These are phyloP conservation scores for Microbotryomycetes sp. DNA, from an alignment of 1,284 basidiomycete genomes.

Conservation along the genomic window DNA sequence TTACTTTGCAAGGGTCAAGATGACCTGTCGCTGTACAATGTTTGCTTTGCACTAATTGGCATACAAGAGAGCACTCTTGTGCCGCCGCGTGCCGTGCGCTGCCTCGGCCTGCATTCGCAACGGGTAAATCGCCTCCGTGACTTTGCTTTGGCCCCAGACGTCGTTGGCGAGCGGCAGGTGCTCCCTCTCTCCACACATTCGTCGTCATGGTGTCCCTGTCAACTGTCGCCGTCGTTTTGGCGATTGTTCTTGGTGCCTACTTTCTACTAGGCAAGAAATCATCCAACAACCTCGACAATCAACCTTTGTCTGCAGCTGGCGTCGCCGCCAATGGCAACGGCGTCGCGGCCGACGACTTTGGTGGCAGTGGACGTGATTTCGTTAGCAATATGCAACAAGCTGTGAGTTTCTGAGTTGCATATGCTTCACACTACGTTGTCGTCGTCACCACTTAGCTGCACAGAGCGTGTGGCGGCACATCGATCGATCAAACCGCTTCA, in stretches of 20 bases:
- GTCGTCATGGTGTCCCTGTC: slow-evolving; percentile 21
- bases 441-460: background rate
- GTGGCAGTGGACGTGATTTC: slow-evolving; percentile 70
- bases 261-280: slow-evolving; percentile 70
- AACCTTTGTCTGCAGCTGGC: slow-evolving; percentile 50
- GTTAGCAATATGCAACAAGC: slow-evolving; percentile 80
- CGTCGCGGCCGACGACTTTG: slow-evolving; percentile 47
- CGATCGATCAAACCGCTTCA: background rate
- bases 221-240: slow-evolving; percentile 61
- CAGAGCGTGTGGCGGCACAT: background rate
- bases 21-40: background rate
- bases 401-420: too few species aligned
- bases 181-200: background rate
- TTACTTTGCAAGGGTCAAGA: too few species aligned
- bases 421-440: too few species aligned
- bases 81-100: background rate
- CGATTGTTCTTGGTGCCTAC: slow-evolving; percentile 64
- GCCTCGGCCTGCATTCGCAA: background rate
- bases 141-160: background rate
- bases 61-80: background rate
- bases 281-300: slow-evolving; percentile 49
- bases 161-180: too few species aligned
- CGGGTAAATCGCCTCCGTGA: background rate
- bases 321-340: slow-evolving; percentile 44
- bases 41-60: background rate